phyloP scores from a whole-genome alignment of 2,329 filamentous ascomycete species.

The Penicillium brasilianum region DNA sequence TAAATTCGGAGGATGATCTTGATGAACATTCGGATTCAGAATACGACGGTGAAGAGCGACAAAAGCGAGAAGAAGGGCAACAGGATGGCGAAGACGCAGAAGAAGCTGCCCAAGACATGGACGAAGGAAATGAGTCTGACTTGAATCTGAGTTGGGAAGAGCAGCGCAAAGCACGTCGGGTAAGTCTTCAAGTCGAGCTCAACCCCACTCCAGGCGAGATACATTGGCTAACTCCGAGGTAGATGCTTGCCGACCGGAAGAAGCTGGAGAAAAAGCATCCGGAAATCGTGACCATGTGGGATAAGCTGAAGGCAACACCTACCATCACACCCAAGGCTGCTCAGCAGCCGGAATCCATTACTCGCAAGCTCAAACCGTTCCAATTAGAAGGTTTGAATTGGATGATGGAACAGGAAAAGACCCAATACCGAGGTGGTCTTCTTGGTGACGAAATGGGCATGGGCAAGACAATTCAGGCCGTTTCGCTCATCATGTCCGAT shows the following conservation, averaged over 20 bases:
- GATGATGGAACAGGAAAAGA: conserved; percentile 91
- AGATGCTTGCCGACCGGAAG: conserved; percentile 61
- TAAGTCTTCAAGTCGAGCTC: conserved; percentile 25
- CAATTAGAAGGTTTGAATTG: conserved; percentile 92
- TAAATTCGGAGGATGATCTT: not conserved
- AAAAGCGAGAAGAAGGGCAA: not conserved
- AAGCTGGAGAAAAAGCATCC: conserved; percentile 79
- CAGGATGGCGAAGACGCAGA: not conserved
- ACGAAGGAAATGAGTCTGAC: conserved; percentile 18
- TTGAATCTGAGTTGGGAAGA: conserved; percentile 23
- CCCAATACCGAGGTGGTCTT: conserved; percentile 83
- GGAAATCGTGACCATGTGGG: conserved; percentile 82
- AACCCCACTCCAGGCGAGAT: not conserved
- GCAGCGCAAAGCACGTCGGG: conserved; percentile 31
- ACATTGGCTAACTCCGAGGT: conserved; percentile 28
- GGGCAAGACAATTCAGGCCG: conserved; percentile 97
- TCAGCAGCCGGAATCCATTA: conserved; percentile 76
- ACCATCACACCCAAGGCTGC: conserved; percentile 68
- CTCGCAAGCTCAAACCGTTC: conserved; percentile 84
- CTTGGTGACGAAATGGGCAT: conserved; percentile 98
- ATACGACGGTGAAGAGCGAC: not conserved
- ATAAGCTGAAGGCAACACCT: conserved; percentile 70
- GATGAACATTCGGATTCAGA: not conserved
- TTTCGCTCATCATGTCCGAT: conserved; percentile 97
- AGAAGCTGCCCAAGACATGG: not conserved